Evolutionary conservation across 345 rosid species (phyloP).

Genomic region (Bruguiera parviflora): DNA sequence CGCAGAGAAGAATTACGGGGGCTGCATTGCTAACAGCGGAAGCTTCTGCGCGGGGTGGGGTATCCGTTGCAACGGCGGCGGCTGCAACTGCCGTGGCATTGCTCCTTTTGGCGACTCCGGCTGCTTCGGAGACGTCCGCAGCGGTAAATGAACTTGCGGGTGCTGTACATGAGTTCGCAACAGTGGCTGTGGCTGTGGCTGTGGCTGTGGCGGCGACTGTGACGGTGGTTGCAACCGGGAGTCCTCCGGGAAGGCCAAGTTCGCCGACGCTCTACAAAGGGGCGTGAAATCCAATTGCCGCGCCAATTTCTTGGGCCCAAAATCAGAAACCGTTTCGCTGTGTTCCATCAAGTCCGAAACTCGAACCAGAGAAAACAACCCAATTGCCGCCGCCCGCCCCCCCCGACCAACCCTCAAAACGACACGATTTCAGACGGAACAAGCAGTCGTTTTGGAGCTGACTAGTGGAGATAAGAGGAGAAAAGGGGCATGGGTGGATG

Average conservation of each 20-base stretch:
- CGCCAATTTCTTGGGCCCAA: slow-evolving; percentile 39
- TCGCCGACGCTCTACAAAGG: slow-evolving; percentile 29
- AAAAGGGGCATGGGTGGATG: too few species aligned
- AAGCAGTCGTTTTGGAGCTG: neutral
- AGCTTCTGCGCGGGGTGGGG: slow-evolving; percentile 42
- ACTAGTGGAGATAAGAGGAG: too few species aligned
- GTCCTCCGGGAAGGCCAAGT: slow-evolving; percentile 27
- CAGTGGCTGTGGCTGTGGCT: neutral
- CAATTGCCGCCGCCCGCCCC: too few species aligned
- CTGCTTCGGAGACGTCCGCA: neutral
- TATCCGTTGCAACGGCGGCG: slow-evolving; percentile 24
- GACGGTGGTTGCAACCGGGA: slow-evolving; percentile 23
- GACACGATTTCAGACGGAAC: neutral
- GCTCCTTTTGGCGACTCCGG: slow-evolving; percentile 11
- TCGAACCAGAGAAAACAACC: neutral
- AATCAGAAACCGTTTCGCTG: slow-evolving; percentile 41
- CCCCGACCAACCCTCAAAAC: neutral
- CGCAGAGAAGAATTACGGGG: slow-evolving; percentile 26
- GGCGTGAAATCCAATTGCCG: slow-evolving; percentile 54
- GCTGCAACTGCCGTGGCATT: slow-evolving; percentile 20
- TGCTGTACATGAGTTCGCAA: neutral
- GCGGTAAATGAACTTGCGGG: slow-evolving; percentile 16
- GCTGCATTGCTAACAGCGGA: slow-evolving; percentile 28
- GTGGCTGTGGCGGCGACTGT: neutral
- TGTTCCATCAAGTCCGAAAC: slow-evolving; percentile 34